Base-by-base conservation (phyloP, 225 moss, liverwort and hornwort genomes). In the Lunularia cruciata region DNA sequence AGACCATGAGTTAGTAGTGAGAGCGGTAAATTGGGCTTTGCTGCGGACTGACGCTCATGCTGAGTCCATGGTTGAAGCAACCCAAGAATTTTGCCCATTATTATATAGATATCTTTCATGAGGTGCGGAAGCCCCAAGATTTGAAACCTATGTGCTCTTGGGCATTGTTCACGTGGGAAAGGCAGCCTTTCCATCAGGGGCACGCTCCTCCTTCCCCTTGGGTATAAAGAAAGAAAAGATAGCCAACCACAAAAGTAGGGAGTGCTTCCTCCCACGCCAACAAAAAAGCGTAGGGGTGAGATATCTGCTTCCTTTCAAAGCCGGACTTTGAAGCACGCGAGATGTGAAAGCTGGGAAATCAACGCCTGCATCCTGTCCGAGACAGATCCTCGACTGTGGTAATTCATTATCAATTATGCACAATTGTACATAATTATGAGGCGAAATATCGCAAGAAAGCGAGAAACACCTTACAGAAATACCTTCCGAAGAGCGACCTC, bases 111-210 rank as follows among this genome's bases (percentile, higher is more conserved):
- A 1, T 31, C 28, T 27, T 18, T 57, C 56, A 19, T 31, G 56
- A 25, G 43, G 3, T 16, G 43, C 16, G 43, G 43, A 43, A 43
- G 43, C 52, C 52, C 25, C 56, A 57, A 57, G 56, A 57, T 57
- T 57, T 57, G 12, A 31, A 57, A 27, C 56, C 56, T 57, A 57
- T 30, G 18, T 57, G 56, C 56, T 27, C 28, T 27, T 31, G 56
- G 5, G 56, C 56, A 57, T 57, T 57, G 6, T 57, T 57, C 56
- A 57, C 56, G 56, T 57, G 56, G 56, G 28, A 57, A 57, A 57
- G 56, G 56, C 56, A 27, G 28, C 56, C 30, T 52, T 52, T 43
- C 20, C 52, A 52, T 25, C 19, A 20, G 52, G 14, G 52, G 52
- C 52, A 52, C 52, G 19, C 52, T 8, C 43, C 52, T 52, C 52